phyloP scores from a whole-genome alignment of 2,329 filamentous ascomycete species.

The Diplodia seriata region DNA sequence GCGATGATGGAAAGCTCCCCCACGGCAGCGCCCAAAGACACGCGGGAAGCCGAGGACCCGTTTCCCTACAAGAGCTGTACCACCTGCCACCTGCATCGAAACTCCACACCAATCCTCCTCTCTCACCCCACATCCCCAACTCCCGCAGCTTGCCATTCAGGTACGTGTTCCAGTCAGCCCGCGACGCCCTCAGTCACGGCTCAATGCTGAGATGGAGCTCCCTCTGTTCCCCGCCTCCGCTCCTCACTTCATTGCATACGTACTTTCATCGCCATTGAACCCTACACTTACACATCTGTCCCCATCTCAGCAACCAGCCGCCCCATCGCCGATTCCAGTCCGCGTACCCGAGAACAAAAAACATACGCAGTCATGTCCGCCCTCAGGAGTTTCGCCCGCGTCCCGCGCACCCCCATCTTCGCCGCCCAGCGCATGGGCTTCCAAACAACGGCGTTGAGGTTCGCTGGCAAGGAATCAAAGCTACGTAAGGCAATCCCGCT shows the following conservation, averaged over 20 bases:
- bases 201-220: constrained; percentile 3
- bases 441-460: constrained; percentile 46
- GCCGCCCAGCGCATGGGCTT: constrained; percentile 47
- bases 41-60: constrained; percentile 20
- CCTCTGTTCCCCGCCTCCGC: background rate
- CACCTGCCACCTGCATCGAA: background rate
- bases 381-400: constrained; percentile 41
- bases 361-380: constrained; percentile 41
- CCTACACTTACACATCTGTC: constrained; percentile 1
- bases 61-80: constrained; percentile 24
- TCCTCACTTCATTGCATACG: background rate
- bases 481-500: constrained; percentile 47
- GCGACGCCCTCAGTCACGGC: background rate
- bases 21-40: background rate
- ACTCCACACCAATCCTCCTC: background rate
- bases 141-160: background rate
- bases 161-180: constrained; percentile 7
- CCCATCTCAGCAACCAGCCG: constrained; percentile 38
- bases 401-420: constrained; percentile 41
- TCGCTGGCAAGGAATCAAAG: constrained; percentile 53
- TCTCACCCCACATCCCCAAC: constrained; percentile 1
- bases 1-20: constrained; percentile 22
- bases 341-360: constrained; percentile 30
- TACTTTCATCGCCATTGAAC: background rate
- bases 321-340: constrained; percentile 39